These are phyloP conservation scores for Kodamaea jinghongensis DNA, from an alignment of 805 yeast species.

Conservation along the genomic window DNA sequence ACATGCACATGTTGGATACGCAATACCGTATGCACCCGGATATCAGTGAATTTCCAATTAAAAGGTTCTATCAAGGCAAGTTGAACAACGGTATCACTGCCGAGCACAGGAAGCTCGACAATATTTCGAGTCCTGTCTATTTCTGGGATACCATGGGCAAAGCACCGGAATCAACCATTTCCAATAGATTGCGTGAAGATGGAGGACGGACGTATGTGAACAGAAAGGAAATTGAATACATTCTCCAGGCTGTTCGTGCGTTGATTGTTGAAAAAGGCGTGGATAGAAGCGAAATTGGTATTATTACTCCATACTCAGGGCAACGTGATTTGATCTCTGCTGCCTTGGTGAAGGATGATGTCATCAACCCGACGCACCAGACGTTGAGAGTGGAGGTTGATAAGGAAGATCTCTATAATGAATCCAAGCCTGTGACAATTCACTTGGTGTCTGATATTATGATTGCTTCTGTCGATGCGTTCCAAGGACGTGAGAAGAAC, in stretches of 20 bases:
- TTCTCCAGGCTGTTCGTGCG: constrained; percentile 47
- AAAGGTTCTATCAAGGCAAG: constrained; percentile 47
- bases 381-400: constrained; percentile 54
- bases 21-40: constrained; percentile 69
- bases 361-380: constrained; percentile 53
- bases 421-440: constrained; percentile 46
- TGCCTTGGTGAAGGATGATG: constrained; percentile 44
- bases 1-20: constrained; percentile 66
- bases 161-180: constrained; percentile 47
- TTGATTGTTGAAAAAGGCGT: constrained; percentile 56
- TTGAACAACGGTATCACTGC: constrained; percentile 59
- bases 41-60: constrained; percentile 58
- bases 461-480: constrained; percentile 37
- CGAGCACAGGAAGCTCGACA: constrained; percentile 45
- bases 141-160: constrained; percentile 59
- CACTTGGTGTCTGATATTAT: constrained; percentile 45
- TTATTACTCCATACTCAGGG: constrained; percentile 75
- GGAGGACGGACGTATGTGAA: constrained; percentile 61
- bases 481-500: constrained; percentile 31
- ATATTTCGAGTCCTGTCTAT: constrained; percentile 50
- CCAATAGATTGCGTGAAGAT: constrained; percentile 46
- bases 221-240: constrained; percentile 47
- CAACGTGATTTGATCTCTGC: constrained; percentile 64
- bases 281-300: constrained; percentile 51
- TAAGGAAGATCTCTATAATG: constrained; percentile 54